Evolutionary conservation across 1,139 yeast genomes (phyloP).

Genomic region (Taphrina deformans): DNA sequence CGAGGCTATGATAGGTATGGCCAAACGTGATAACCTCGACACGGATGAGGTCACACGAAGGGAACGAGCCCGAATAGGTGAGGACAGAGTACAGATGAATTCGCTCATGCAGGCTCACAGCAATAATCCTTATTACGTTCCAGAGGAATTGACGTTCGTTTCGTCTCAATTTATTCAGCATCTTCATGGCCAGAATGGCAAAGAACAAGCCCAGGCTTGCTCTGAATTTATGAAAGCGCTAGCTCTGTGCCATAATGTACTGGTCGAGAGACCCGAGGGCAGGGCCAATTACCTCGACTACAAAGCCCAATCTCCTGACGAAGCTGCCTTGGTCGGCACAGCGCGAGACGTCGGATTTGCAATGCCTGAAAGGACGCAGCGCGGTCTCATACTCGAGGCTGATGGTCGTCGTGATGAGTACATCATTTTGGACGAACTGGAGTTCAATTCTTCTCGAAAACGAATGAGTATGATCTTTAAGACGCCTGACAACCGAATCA

Average conservation of each 20-base stretch:
- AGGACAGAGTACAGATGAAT: conserved; percentile 69
- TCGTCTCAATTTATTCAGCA: conserved; percentile 66
- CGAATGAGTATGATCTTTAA: conserved; percentile 92
- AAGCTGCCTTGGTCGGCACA: conserved; percentile 89
- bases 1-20: conserved; percentile 90
- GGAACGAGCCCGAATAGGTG: conserved; percentile 62
- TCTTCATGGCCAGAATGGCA: conserved; percentile 54
- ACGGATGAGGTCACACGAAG: conserved; percentile 64
- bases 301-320: conserved; percentile 98
- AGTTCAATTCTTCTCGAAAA: conserved; percentile 88
- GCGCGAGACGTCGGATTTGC: conserved; percentile 91
- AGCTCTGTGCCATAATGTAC: conserved; percentile 88
- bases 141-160: conserved; percentile 73
- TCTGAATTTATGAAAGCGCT: conserved; percentile 82
- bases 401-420: conserved; percentile 74
- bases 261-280: conserved; percentile 58
- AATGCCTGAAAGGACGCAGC: conserved; percentile 71
- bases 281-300: conserved; percentile 61
- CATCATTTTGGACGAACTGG: conserved; percentile 73
- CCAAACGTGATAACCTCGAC: conserved; percentile 82
- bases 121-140: conserved; percentile 60
- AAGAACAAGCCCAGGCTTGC: conserved; percentile 61
- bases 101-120: conserved; percentile 52
- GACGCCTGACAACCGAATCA: conserved; percentile 55
- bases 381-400: conserved; percentile 65